Conservation (phyloP, 1,139 yeast genomes). For the Tardiomyces blankii region DNA sequence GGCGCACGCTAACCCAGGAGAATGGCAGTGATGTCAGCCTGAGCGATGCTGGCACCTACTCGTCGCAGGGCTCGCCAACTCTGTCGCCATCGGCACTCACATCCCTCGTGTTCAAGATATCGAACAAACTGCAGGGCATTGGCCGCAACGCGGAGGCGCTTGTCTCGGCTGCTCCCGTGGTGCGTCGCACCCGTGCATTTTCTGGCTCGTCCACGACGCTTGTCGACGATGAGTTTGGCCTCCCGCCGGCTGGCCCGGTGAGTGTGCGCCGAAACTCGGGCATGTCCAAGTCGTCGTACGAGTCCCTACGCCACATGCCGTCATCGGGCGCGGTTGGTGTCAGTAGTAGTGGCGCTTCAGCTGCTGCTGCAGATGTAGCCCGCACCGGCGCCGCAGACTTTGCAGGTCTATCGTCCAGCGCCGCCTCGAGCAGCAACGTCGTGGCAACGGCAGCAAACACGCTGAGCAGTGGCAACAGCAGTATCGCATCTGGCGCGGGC, state of each 20-base stretch:
- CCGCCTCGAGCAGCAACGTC: too few species aligned
- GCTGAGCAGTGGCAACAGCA: too few species aligned
- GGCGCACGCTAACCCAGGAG: not conserved
- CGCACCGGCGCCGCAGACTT: not conserved
- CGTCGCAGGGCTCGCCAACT: not conserved
- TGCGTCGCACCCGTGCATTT: not conserved
- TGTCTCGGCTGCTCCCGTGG: not conserved
- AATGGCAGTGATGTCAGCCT: not conserved
- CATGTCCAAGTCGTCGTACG: conserved; percentile 3
- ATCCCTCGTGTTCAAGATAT: not conserved
- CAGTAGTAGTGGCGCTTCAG: not conserved
- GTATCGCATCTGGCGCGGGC: too few species aligned
- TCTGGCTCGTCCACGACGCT: not conserved
- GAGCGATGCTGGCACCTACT: not conserved
- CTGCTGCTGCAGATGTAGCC: not conserved
- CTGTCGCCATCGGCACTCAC: not conserved
- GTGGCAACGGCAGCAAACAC: too few species aligned
- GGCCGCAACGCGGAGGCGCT: not conserved
- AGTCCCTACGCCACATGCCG: not conserved
- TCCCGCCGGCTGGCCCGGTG: not conserved
- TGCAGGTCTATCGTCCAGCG: not conserved
- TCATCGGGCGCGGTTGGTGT: not conserved
- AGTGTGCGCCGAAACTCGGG: conserved; percentile 8
- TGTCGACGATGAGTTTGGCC: not conserved
- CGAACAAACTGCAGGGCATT: not conserved